These are phyloP conservation scores for Datisca glomerata DNA, from an alignment of 306 rosid genomes.

Conservation along the genomic window DNA sequence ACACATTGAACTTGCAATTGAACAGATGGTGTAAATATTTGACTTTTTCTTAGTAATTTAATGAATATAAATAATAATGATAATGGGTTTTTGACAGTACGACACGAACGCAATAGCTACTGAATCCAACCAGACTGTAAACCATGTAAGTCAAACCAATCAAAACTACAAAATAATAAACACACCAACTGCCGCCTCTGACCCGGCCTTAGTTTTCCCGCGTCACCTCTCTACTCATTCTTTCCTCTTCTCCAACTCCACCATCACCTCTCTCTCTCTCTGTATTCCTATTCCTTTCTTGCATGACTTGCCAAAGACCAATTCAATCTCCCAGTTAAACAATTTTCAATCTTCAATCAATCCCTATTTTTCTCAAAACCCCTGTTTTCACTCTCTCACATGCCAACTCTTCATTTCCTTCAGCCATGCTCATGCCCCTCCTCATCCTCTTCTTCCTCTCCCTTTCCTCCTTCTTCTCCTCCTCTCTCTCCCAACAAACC, in stretches of 20 bases:
- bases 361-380: neutral
- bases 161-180: too few relatives aligned
- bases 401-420: slow-evolving; percentile 9
- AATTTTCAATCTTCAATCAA: too few relatives aligned
- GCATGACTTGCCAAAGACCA: slow-evolving; percentile 17
- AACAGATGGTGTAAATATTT: too few relatives aligned
- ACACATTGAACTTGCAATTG: too few relatives aligned
- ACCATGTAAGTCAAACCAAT: too few relatives aligned
- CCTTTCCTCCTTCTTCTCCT: slow-evolving; percentile 18
- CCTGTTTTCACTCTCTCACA: neutral
- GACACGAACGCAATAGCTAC: too few relatives aligned
- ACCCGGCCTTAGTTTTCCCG: slow-evolving; percentile 45
- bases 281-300: slow-evolving; percentile 28
- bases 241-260: slow-evolving; percentile 33
- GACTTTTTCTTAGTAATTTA: too few relatives aligned
- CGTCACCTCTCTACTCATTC: slow-evolving; percentile 26
- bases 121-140: too few relatives aligned
- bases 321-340: slow-evolving; percentile 21
- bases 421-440: slow-evolving; percentile 31
- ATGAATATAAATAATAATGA: too few relatives aligned
- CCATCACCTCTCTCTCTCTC: neutral
- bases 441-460: slow-evolving; percentile 23
- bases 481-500: slow-evolving; percentile 17
- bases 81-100: too few relatives aligned
- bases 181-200: slow-evolving; percentile 18